Percentiles rank a stretch among this genome's conserved stretches.
These are phyloP conservation scores for Megacollybia marginata DNA, from an alignment of 768 basidiomycete species.

Conservation along the genomic window DNA sequence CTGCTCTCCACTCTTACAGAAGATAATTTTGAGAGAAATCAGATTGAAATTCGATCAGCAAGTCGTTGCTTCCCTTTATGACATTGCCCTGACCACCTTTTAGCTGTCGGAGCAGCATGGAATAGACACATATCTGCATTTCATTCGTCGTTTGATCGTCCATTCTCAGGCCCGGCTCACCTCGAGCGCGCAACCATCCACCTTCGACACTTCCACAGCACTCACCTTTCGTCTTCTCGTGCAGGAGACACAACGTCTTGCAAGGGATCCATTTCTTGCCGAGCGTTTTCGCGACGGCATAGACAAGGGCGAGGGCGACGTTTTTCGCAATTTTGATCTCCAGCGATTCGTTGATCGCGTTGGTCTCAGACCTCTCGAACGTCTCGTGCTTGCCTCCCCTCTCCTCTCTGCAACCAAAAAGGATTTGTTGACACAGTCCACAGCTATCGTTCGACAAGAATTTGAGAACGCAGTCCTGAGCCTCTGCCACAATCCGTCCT, in stretches of 20 bases:
- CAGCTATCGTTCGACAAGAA: conserved; percentile 61
- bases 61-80: conserved; percentile 8
- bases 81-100: conserved; percentile 9
- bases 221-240: conserved; percentile 80
- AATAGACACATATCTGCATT: conserved; percentile 94
- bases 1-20: conserved; percentile 93
- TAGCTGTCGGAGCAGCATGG: conserved; percentile 97
- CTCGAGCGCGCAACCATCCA: conserved; percentile 49
- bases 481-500: conserved; percentile 72
- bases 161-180: conserved; percentile 72
- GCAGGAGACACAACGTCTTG: conserved; percentile 83
- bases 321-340: conserved; percentile 79
- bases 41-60: conserved; percentile 91
- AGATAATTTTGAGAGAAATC: conserved; percentile 93
- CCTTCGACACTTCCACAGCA: conserved; percentile 68
- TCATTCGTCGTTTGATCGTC: conserved; percentile 91
- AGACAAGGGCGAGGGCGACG: conserved; percentile 80
- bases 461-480: conserved; percentile 75
- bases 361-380: conserved; percentile 73
- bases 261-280: conserved; percentile 84
- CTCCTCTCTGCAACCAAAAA: conserved; percentile 53
- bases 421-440: conserved; percentile 58
- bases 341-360: conserved; percentile 77
- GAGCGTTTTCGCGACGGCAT: conserved; percentile 88
- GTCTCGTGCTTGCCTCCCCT: conserved; percentile 68